phyloP scores from a whole-genome alignment of 2,329 filamentous ascomycete genomes.

The Epichloe baconii region DNA sequence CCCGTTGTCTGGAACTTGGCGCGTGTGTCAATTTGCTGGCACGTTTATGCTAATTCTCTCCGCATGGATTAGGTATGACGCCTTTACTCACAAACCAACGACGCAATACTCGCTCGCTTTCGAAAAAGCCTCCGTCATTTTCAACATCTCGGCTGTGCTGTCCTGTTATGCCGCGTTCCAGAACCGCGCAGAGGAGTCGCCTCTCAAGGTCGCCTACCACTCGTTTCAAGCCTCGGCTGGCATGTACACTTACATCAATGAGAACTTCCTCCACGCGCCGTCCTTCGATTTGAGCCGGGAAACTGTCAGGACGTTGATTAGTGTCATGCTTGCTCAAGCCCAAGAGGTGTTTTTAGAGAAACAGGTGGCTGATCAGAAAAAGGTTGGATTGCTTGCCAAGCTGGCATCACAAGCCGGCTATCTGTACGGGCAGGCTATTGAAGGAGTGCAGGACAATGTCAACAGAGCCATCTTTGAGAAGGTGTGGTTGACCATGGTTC shows the following conservation, averaged over 20 bases:
- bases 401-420: conserved; percentile 82
- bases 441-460: conserved; percentile 87
- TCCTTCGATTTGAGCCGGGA: conserved; percentile 93
- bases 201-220: conserved; percentile 92
- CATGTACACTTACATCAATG: conserved; percentile 99
- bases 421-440: conserved; percentile 74
- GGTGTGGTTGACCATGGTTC: conserved; percentile 73
- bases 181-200: conserved; percentile 80
- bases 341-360: conserved; percentile 98
- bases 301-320: conserved; percentile 88
- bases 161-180: conserved; percentile 93
- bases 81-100: conserved; percentile 98
- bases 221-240: conserved; percentile 96
- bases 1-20: not conserved
- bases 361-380: conserved; percentile 85
- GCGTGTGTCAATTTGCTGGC: not conserved
- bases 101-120: conserved; percentile 93
- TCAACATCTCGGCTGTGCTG: conserved; percentile 95
- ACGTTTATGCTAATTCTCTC: not conserved
- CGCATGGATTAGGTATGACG: conserved; percentile 63
- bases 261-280: conserved; percentile 95
- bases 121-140: conserved; percentile 97
- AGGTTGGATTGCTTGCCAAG: conserved; percentile 82
- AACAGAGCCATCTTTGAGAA: conserved; percentile 87
- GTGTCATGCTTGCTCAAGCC: conserved; percentile 85